Evolutionary conservation across 768 basidiomycete species (phyloP), one percentile per base, ranked within the genome.

Genomic region (Sarcomyxa edulis): DNA sequence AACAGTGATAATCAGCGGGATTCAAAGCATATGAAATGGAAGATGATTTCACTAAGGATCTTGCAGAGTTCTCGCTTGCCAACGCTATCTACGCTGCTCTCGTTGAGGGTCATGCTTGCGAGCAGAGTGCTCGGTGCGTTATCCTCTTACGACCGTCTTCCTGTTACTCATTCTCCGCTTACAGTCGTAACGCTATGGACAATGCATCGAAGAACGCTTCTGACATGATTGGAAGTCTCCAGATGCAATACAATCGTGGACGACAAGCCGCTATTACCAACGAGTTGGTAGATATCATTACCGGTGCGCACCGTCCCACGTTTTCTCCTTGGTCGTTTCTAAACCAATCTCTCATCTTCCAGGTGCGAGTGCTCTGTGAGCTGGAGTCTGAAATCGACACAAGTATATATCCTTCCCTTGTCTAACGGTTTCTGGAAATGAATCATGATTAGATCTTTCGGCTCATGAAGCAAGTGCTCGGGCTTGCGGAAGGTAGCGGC

Each of bases 1-100:
- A 24, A 9, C 4, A 30, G 7, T 25, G 15, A 7, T 39, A 16
- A 14, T 15, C 48, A 88, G 90, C 84, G 52, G 83, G 86, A 27
- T 97, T 97, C 84, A 84, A 82, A 57, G 78, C 81, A 20, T 99
- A 99, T 61, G 96, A 99, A 68, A 90, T 94, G 74, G 95, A 98
- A 61, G 95, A 99, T 53, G 93, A 96, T 51, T 81, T 83, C 30
- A 88, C 91, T 47, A 88, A 83, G 59, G 95, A 99, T 55, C 73
- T 98, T 34, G 80, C 88, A 36, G 92, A 97, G 60, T 99, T 99
- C 63, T 81, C 93, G 3, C 74, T 99, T 39, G 94, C 96, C 56
- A 98, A 98, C 64, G 92, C 92, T 46, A 78, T 99, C 69, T 98
- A 81, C 62, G 84, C 93, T 48, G 82, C 92, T 35, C 84, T 99